Base-by-base conservation (phyloP, 208 protist species). In the Acanthamoeba polyphaga region DNA sequence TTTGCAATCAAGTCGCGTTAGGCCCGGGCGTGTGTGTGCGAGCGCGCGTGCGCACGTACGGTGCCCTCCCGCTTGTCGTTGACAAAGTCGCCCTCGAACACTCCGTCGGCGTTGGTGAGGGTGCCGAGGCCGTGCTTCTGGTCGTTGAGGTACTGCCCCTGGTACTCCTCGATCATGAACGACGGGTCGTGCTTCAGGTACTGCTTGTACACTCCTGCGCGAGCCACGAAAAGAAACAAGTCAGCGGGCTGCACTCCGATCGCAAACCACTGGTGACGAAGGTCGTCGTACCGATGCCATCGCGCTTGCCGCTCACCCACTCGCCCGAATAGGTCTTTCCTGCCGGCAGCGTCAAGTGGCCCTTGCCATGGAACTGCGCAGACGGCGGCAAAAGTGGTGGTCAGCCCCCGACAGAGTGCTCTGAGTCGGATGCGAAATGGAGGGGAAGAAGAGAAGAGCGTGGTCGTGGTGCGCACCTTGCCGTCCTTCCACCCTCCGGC, bases 331-430 rank as follows among this genome's bases (percentile, higher is more conserved):
- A 94, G 43, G 64, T 68, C 90, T 94, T 94, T 2, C 90, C 90
- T 7, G 72, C 58, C 19, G 64, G 64, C 90, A 84, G 46, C 68
- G 68, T 85, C 5, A 94, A 29, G 55, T 94, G 90, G 46, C 90
- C 90, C 72, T 94, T 94, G 29, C 90, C 90, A n/a, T 94, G n/a
- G 53, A 94, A 94, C 90, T 94, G 72, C 22, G 53, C 53, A 17
- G 17, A 0, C 19, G 15, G 49, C 62, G 32, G 9, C n/a, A 43
- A 43, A 43, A 43, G 38, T 43, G 38, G 38, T 43, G 38, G 38
- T 43, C 38, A 43, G 38, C 38, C 38, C 1, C 38, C 38, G 38
- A 43, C 38, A 43, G 3, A 43, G 38, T 34, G 34, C 34, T 34
- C 19, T 55, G 8, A 4, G 51, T 55, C 8, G 13, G 24, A 38